These are phyloP conservation scores for Stagonosporopsis tanaceti DNA, from an alignment of 2,329 filamentous ascomycete species.

Conservation along the genomic window DNA sequence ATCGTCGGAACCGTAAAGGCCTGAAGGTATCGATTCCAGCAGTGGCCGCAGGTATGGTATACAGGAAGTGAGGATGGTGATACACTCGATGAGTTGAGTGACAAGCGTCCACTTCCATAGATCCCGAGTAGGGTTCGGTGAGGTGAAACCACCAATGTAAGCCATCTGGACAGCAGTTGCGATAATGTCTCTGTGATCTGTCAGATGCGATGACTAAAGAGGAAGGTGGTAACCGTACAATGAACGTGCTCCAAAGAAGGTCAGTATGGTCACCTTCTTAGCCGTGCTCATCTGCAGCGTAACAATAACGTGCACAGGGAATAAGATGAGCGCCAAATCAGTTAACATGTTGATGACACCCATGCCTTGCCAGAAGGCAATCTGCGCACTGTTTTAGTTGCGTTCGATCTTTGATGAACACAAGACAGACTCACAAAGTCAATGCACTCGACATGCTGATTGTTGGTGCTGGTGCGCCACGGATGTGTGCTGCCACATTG, in stretches of 20 bases:
- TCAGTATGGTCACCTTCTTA: conserved; percentile 46
- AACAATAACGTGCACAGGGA: conserved; percentile 45
- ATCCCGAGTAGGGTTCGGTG: conserved; percentile 36
- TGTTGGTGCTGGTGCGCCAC: conserved; percentile 37
- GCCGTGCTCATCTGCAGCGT: conserved; percentile 46
- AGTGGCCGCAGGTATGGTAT: conserved; percentile 48
- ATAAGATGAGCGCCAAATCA: conserved; percentile 43
- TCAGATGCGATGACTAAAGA: not conserved
- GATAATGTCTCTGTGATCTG: conserved; percentile 39
- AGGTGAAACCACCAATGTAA: conserved; percentile 39
- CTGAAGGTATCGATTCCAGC: conserved; percentile 43
- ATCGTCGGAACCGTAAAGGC: conserved; percentile 45
- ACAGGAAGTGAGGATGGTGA: conserved; percentile 48
- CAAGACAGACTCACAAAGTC: conserved; percentile 31
- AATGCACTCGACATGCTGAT: conserved; percentile 26
- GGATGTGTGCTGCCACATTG: conserved; percentile 42
- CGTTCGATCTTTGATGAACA: not conserved
- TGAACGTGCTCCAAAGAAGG: conserved; percentile 44
- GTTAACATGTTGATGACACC: conserved; percentile 45
- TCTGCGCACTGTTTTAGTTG: conserved; percentile 23
- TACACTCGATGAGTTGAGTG: conserved; percentile 45
- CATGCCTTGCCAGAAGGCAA: conserved; percentile 43
- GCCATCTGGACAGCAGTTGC: conserved; percentile 43
- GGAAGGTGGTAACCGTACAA: conserved; percentile 29
- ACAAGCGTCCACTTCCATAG: conserved; percentile 48